Percentiles rank a stretch among this genome's conserved stretches.
Conservation (phyloP, 2,329 filamentous ascomycete species). For the Gnomoniopsis sp. region DNA sequence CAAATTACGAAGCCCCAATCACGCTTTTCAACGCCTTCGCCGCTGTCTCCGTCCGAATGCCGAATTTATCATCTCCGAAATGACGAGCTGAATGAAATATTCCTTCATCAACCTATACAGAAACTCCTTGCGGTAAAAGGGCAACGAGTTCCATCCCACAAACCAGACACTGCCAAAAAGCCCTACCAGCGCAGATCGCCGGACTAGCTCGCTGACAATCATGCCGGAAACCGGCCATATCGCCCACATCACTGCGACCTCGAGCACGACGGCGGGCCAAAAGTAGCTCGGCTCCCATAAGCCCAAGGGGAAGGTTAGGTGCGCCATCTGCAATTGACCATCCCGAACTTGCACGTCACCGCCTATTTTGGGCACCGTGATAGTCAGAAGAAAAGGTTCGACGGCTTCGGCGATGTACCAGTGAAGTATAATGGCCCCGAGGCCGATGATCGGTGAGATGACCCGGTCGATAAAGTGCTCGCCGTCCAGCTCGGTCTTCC, state of each 20-base stretch:
- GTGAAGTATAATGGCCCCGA: constrained; percentile 15
- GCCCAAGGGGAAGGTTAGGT: constrained; percentile 6
- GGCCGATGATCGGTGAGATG: constrained; percentile 9
- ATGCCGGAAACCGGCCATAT: neutral
- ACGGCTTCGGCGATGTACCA: constrained; percentile 15
- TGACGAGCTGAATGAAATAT: constrained; percentile 10
- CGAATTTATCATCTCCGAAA: constrained; percentile 17
- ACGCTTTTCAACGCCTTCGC: constrained; percentile 2
- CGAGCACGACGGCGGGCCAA: constrained; percentile 8
- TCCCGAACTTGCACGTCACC: neutral
- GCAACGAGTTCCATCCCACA: constrained; percentile 17
- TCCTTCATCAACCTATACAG: constrained; percentile 17
- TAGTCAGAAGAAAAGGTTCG: constrained; percentile 10
- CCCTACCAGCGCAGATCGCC: neutral
- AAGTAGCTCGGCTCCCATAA: constrained; percentile 15
- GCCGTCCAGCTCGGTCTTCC: constrained; percentile 13
- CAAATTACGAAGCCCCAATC: too few species aligned
- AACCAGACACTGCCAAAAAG: constrained; percentile 6
- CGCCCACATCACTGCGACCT: constrained; percentile 12
- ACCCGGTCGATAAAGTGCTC: constrained; percentile 13
- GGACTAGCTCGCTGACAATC: neutral
- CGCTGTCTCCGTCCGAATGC: constrained; percentile 14
- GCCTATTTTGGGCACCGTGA: constrained; percentile 10
- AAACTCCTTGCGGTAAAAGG: constrained; percentile 16
- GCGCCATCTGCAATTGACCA: neutral